Conservation (phyloP, 495 filamentous ascomycete genomes). For the Penicillium atrosanguineum region DNA sequence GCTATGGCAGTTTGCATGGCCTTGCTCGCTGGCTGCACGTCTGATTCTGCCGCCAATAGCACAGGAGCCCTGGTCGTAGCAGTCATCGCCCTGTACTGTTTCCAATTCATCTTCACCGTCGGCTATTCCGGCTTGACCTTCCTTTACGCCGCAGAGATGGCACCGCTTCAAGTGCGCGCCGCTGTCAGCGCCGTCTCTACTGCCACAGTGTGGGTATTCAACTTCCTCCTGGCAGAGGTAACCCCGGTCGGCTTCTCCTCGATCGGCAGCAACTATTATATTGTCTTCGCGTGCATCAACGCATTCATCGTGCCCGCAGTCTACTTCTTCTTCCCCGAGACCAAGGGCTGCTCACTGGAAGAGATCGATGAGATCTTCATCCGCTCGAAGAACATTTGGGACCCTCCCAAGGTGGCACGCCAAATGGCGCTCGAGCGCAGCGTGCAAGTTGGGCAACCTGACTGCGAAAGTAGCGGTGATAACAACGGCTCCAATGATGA, state of each 20-base stretch:
- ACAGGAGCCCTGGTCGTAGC: slow-evolving; percentile 39
- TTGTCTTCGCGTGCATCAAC: slow-evolving; percentile 48
- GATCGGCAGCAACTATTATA: slow-evolving; percentile 47
- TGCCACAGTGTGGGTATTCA: slow-evolving; percentile 61
- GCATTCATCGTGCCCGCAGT: slow-evolving; percentile 46
- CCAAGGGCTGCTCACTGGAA: slow-evolving; percentile 60
- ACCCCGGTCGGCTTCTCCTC: slow-evolving; percentile 45
- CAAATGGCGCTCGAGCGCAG: slow-evolving; percentile 10
- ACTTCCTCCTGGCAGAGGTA: slow-evolving; percentile 46
- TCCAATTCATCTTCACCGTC: slow-evolving; percentile 45
- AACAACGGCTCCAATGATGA: slow-evolving; percentile 8
- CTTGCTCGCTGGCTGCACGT: slow-evolving; percentile 48
- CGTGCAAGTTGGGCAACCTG: slow-evolving; percentile 6
- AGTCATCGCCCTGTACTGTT: slow-evolving; percentile 40
- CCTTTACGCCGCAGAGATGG: slow-evolving; percentile 63
- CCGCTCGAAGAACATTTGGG: slow-evolving; percentile 29
- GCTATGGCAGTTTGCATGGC: slow-evolving; percentile 65
- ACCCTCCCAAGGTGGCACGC: slow-evolving; percentile 26
- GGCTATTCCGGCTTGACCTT: slow-evolving; percentile 67
- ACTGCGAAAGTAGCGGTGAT: background rate
- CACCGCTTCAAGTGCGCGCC: slow-evolving; percentile 62
- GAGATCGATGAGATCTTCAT: slow-evolving; percentile 72
- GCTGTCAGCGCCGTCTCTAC: slow-evolving; percentile 63
- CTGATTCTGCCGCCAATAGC: slow-evolving; percentile 24
- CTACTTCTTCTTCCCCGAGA: slow-evolving; percentile 60